These are phyloP conservation scores for Bacterosira constricta DNA, from an alignment of 108 stramenopile genomes.

Conservation along the genomic window DNA sequence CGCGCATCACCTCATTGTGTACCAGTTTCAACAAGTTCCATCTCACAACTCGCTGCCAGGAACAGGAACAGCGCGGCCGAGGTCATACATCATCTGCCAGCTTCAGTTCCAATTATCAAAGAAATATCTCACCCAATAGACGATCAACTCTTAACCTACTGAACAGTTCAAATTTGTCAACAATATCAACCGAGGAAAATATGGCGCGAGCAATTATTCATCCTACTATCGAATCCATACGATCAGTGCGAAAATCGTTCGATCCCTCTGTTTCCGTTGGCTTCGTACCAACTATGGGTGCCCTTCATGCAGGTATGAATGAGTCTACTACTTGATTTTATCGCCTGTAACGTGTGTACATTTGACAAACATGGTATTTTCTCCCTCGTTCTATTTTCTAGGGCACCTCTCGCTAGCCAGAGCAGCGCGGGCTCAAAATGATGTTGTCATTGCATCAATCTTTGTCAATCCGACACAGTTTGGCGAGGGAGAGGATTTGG, in stretches of 20 bases:
- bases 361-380: too few relatives aligned
- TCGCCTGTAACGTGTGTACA: too few relatives aligned
- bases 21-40: neutral
- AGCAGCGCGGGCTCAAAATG: constrained; percentile 79
- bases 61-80: neutral
- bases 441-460: constrained; percentile 88
- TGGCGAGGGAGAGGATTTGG: constrained; percentile 93
- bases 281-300: constrained; percentile 99
- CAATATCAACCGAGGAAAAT: constrained; percentile 16
- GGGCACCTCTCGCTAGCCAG: constrained; percentile 80
- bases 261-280: constrained; percentile 60
- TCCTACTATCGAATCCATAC: constrained; percentile 45
- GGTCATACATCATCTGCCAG: neutral
- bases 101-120: too few relatives aligned
- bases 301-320: constrained; percentile 88
- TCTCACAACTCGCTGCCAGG: too few relatives aligned
- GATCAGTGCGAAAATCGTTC: constrained; percentile 29
- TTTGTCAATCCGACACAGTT: constrained; percentile 99
- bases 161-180: neutral
- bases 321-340: neutral
- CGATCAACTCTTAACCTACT: neutral
- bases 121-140: neutral
- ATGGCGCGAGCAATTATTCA: constrained; percentile 13
- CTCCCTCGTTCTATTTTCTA: constrained; percentile 1
- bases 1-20: neutral